phyloP scores from a whole-genome alignment of 225 moss, liverwort and hornwort species.

The Antitrichia curtipendula region DNA sequence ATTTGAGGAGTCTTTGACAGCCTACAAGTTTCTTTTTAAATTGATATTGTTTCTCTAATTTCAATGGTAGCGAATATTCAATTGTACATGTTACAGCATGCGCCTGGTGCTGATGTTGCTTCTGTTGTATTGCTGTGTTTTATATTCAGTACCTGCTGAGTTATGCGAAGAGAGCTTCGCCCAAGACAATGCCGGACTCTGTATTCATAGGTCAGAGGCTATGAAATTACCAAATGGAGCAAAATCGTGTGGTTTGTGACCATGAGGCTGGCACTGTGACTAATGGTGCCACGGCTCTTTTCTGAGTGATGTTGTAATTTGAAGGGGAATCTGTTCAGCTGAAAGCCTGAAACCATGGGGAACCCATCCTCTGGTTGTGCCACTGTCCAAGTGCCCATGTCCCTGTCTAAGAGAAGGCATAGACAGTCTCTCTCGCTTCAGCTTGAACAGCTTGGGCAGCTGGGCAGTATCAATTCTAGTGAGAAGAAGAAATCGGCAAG shows the following conservation, averaged over 20 bases:
- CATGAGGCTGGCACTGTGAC: neutral
- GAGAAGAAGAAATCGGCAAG: constrained; percentile 3
- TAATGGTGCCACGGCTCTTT: neutral
- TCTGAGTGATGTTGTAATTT: neutral
- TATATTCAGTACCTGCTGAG: neutral
- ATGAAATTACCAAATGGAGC: neutral
- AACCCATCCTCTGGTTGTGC: constrained; percentile 14
- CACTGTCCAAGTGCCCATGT: constrained; percentile 20
- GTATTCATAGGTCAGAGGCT: neutral
- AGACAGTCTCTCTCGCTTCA: constrained; percentile 31
- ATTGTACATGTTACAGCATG: neutral
- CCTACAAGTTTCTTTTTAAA: neutral
- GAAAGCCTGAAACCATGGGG: constrained; percentile 4
- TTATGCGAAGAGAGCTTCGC: neutral
- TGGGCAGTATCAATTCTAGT: neutral
- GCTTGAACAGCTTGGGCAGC: constrained; percentile 29
- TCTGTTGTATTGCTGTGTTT: neutral
- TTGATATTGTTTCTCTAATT: neutral
- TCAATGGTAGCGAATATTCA: neutral
- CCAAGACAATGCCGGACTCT: neutral
- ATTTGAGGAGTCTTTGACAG: neutral
- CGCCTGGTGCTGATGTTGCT: neutral
- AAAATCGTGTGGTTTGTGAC: neutral
- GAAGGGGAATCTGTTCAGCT: neutral
- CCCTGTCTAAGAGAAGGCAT: constrained; percentile 12